Base-by-base conservation (phyloP, 805 yeast genomes). In the Lipomyces lipofer region DNA sequence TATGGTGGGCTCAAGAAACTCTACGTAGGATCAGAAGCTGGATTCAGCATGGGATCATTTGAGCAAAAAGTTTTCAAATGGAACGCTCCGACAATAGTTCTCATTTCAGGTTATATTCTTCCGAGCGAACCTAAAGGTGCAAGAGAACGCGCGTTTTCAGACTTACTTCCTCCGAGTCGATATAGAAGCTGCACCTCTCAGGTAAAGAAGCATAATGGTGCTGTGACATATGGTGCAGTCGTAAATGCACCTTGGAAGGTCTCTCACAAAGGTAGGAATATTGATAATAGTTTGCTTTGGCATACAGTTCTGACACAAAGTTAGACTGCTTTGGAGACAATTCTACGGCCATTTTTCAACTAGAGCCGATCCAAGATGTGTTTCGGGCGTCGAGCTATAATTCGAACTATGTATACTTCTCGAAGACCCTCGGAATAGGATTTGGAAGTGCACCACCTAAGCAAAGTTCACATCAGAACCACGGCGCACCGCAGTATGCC, bases 31-130 rank as follows among this genome's bases (percentile, higher is more conserved):
- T 73, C 88, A 8, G 85, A 81, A 45, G 75, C 83, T 47, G 98
- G 98, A 1, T 92, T 87, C 67, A 88, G 96, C 0, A 88, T 91
- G 78, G 73, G 95, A 28, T 85, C 96, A 0, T 78, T 92, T 54
- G 96, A 91, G 69, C 79, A 85, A 52, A 88, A 84, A 59, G 86
- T 85, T 0, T 82, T 88, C 73, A 88, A 90, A 63, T 92, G 97
- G 96, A 83, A 81, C 62, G 94, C 96, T 0, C 96, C 97, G 0
- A 81, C 96, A 0, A 67, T 92, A 1, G 61, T 91, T 7, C 56
- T 91, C 0, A 73, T 92, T 0, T 78, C 81, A 2, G 98, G 97
- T 0, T 78, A 75, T 61, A 67, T 60, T 13, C 52, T 67, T 33
- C 30, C 59, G 4, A 52, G 49, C 3, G 51, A 47, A n/a, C 64